These are phyloP conservation scores for Tilletiopsis washingtonensis DNA, from an alignment of 1,284 basidiomycete species.

Conservation along the genomic window DNA sequence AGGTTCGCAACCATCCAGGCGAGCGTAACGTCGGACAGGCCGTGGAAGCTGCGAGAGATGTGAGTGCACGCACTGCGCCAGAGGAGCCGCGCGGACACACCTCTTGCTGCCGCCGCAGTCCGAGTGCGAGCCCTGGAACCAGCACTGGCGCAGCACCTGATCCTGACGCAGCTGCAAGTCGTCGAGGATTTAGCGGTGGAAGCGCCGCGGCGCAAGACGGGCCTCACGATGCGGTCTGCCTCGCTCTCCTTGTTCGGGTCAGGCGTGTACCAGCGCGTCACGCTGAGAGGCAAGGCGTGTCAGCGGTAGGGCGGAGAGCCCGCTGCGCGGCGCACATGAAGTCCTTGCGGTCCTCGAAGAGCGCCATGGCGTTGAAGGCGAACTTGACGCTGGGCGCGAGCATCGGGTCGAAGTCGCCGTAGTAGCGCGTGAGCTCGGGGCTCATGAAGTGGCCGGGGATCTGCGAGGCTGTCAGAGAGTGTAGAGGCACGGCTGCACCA, in stretches of 20 bases:
- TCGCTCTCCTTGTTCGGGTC: neutral
- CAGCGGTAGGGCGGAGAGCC: too few species aligned
- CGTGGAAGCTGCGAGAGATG: too few species aligned
- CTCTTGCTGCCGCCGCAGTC: slow-evolving; percentile 42
- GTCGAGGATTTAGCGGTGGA: too few species aligned
- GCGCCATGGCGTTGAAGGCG: slow-evolving; percentile 38
- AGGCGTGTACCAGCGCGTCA: slow-evolving; percentile 35
- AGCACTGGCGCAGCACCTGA: slow-evolving; percentile 18
- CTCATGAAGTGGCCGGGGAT: slow-evolving; percentile 22
- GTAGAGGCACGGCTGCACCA: neutral
- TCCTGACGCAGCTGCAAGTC: too few species aligned
- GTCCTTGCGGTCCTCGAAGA: slow-evolving; percentile 39
- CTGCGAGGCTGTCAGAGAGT: neutral
- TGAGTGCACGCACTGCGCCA: too few species aligned
- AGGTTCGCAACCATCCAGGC: slow-evolving; percentile 41
- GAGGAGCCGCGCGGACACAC: too few species aligned
- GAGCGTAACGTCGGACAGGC: slow-evolving; percentile 33
- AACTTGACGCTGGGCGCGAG: slow-evolving; percentile 34
- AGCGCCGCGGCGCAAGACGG: too few species aligned
- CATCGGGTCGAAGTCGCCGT: slow-evolving; percentile 39
- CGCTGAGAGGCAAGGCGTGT: too few species aligned
- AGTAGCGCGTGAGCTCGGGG: slow-evolving; percentile 19
- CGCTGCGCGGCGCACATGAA: too few species aligned
- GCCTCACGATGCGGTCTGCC: neutral
- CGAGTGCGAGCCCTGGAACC: slow-evolving; percentile 42